A percentile compares a stretch with the other conserved stretches of the same genome.
Conservation (phyloP, 2,329 filamentous ascomycete genomes). For the Cadophora gregata region DNA sequence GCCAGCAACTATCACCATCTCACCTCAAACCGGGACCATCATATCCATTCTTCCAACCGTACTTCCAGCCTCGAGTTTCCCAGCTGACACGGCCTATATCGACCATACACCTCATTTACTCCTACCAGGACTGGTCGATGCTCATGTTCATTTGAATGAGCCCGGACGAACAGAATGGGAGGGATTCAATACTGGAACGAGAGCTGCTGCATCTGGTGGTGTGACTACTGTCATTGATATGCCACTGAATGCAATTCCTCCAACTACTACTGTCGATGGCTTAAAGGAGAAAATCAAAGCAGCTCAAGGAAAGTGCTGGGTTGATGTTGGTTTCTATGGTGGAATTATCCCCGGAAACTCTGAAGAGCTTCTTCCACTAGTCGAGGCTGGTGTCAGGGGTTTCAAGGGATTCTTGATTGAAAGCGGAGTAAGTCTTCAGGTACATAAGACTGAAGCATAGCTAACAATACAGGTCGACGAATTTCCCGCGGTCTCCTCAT, state of each 20-base stretch:
- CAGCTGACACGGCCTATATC: slow-evolving; percentile 72
- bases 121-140: slow-evolving; percentile 91
- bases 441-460: neutral
- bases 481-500: slow-evolving; percentile 86
- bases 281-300: slow-evolving; percentile 86
- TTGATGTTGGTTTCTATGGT: slow-evolving; percentile 98
- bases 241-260: slow-evolving; percentile 96
- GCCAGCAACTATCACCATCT: slow-evolving; percentile 83
- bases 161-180: slow-evolving; percentile 98
- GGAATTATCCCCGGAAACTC: slow-evolving; percentile 92
- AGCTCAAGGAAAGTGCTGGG: slow-evolving; percentile 89
- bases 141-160: slow-evolving; percentile 97
- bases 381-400: slow-evolving; percentile 85
- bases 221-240: slow-evolving; percentile 98
- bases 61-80: slow-evolving; percentile 77
- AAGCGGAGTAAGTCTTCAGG: slow-evolving; percentile 73
- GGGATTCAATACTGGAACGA: slow-evolving; percentile 93
- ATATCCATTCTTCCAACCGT: slow-evolving; percentile 74
- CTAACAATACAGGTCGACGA: slow-evolving; percentile 76
- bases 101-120: slow-evolving; percentile 87
- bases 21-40: slow-evolving; percentile 82
- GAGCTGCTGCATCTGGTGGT: slow-evolving; percentile 91
- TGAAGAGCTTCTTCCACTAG: slow-evolving; percentile 76
- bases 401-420: slow-evolving; percentile 99
- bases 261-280: slow-evolving; percentile 85